These are phyloP conservation scores for Anastatica hierochuntica DNA, from an alignment of 345 rosid species.

Conservation along the genomic window DNA sequence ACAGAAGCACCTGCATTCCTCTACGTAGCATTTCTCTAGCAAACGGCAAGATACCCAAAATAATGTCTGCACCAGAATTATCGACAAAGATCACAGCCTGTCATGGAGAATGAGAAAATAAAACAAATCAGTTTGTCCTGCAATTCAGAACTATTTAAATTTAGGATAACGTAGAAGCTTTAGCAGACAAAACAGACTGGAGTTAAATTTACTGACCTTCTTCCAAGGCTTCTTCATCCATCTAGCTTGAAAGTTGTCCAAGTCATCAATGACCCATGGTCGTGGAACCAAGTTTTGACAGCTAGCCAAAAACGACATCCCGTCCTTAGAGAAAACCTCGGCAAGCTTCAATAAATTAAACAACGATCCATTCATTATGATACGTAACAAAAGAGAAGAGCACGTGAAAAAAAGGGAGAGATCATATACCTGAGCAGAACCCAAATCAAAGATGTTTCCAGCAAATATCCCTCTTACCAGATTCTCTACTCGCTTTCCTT, in stretches of 20 bases:
- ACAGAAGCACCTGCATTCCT: slow-evolving; percentile 62
- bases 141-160: too few relatives aligned
- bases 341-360: slow-evolving; percentile 64
- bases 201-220: slow-evolving; percentile 38
- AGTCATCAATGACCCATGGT: slow-evolving; percentile 97
- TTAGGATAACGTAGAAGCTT: too few relatives aligned
- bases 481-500: slow-evolving; percentile 52
- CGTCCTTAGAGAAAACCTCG: slow-evolving; percentile 89
- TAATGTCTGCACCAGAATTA: slow-evolving; percentile 96
- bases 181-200: too few relatives aligned
- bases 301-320: slow-evolving; percentile 83
- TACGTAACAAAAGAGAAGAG: neutral
- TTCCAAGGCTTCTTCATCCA: slow-evolving; percentile 89
- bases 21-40: slow-evolving; percentile 78
- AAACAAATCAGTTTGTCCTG: too few relatives aligned
- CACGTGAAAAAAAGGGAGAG: too few relatives aligned
- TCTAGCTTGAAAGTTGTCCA: slow-evolving; percentile 59
- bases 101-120: slow-evolving; percentile 6
- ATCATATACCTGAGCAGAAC: slow-evolving; percentile 71
- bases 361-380: neutral
- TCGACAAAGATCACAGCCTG: slow-evolving; percentile 96
- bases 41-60: slow-evolving; percentile 86
- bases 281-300: slow-evolving; percentile 81
- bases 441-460: slow-evolving; percentile 93
- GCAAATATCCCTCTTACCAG: slow-evolving; percentile 90